Evolutionary conservation across 1,284 basidiomycete genomes (phyloP), one percentile per base, ranked within the genome.

Genomic region (Testicularia cyperi): DNA sequence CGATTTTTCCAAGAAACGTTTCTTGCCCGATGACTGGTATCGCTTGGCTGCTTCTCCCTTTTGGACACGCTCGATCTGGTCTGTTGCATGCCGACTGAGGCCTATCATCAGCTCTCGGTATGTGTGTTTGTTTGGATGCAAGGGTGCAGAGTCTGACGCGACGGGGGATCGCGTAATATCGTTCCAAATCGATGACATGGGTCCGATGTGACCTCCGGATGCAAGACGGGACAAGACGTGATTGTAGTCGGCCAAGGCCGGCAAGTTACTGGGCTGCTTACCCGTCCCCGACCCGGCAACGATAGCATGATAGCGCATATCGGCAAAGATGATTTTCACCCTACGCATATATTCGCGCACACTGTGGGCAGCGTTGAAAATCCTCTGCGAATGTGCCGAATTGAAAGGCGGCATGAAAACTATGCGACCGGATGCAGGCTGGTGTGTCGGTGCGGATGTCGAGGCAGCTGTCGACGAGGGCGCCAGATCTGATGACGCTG

Each of bases 61-160:
- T 23, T 65, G 65, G 18, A 54, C 52, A 6, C 65, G 38, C 38
- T 61, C 47, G 35, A 65, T 57, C 47, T 61, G 58, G 34, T 62
- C 57, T 25, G 47, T 41, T 13, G 65, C 55, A 27, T 71, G 62
- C 16, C 58, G 58, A 33, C 48, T 63, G 21, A 72, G 52, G 25
- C 68, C 70, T 18, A 66, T 21, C 64, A 72, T 67, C 34, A 72
- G 53, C 40, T 61, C 44, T 20, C 52, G 34, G 39, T 70, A 72
- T 8, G 70, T 72, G 23, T 44, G 19, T 12, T 33, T 23, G 34
- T 60, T 51, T 12, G 70, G 68, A 15, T 38, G 31, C 7, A 67
- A 34, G 16, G 42, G 37, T 21, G 28, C 33, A 8, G 38, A 29
- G 9, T 26, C 30, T 2, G 42, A 13, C 10, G 41, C 40, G 19